Evolutionary conservation across 2,329 filamentous ascomycete genomes (phyloP).

Genomic region (Neofusicoccum ribis): DNA sequence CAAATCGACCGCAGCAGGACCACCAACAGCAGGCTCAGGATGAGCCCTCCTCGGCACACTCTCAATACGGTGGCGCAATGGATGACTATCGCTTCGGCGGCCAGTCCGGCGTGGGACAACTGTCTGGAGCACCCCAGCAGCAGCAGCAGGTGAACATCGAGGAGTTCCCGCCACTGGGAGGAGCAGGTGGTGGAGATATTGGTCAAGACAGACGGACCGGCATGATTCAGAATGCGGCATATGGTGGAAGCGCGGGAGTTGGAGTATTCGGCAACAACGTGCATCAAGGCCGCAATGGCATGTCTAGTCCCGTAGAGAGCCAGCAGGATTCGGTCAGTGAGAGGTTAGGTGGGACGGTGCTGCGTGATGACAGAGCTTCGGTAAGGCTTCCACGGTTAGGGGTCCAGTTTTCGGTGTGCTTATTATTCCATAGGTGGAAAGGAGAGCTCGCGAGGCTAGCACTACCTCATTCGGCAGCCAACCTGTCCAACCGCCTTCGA

Average conservation of each 20-base stretch:
- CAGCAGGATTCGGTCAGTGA: conserved; percentile 32
- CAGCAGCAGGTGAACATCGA: conserved; percentile 59
- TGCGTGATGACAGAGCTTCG: conserved; percentile 15
- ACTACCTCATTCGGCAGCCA: conserved; percentile 19
- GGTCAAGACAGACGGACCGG: conserved; percentile 52
- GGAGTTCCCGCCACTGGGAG: conserved; percentile 61
- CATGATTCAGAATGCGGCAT: conserved; percentile 52
- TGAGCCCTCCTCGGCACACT: conserved; percentile 38
- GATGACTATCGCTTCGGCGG: conserved; percentile 60
- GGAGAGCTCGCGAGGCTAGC: conserved; percentile 19
- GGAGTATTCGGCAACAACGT: conserved; percentile 42
- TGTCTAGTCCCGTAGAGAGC: conserved; percentile 40
- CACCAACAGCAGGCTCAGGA: conserved; percentile 44
- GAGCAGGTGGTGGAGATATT: conserved; percentile 52
- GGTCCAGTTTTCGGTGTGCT: not conserved
- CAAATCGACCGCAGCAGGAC: conserved; percentile 39
- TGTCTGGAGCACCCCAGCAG: conserved; percentile 48
- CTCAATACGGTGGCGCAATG: conserved; percentile 53
- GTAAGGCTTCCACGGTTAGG: not conserved
- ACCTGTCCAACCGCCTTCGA: conserved; percentile 14
- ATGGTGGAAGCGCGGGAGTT: conserved; percentile 36
- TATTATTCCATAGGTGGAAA: not conserved
- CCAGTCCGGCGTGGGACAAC: conserved; percentile 54
- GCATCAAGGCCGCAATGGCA: conserved; percentile 46
- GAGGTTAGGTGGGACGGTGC: conserved; percentile 9